phyloP scores from a whole-genome alignment of 2,329 filamentous ascomycete species.

The Xylaria multiplex region DNA sequence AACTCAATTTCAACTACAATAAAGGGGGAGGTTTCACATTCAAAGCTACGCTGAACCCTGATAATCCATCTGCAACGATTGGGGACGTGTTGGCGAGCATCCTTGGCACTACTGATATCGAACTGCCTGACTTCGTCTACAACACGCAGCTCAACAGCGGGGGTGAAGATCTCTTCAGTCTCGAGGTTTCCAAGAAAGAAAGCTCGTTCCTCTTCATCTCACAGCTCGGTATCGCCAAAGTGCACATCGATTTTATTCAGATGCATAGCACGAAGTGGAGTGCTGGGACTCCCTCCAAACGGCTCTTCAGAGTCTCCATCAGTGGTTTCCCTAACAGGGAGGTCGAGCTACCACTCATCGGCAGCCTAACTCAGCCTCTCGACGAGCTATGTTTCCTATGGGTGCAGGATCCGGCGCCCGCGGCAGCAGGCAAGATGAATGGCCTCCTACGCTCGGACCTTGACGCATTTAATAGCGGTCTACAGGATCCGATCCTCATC shows the following conservation, averaged over 20 bases:
- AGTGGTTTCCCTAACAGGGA: conserved; percentile 30
- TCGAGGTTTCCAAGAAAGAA: background rate
- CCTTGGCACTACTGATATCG: conserved; percentile 16
- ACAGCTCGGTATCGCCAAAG: background rate
- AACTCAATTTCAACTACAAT: background rate
- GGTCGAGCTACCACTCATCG: conserved; percentile 47
- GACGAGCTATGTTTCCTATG: conserved; percentile 51
- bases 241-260: conserved; percentile 12
- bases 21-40: background rate
- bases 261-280: conserved; percentile 4
- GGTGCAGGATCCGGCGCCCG: conserved; percentile 46
- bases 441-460: background rate
- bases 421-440: background rate
- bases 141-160: conserved; percentile 11
- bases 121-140: conserved; percentile 22
- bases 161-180: background rate
- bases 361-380: conserved; percentile 49
- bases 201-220: conserved; percentile 8
- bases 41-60: background rate
- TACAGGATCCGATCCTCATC: background rate
- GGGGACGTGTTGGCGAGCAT: conserved; percentile 14
- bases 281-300: conserved; percentile 9
- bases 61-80: conserved; percentile 14
- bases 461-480: background rate
- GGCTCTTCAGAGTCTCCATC: conserved; percentile 11